A percentile compares a stretch with the other conserved stretches of the same genome.
Evolutionary conservation across 116 monocot genomes (phyloP).

Genomic region (Zostera marina): DNA sequence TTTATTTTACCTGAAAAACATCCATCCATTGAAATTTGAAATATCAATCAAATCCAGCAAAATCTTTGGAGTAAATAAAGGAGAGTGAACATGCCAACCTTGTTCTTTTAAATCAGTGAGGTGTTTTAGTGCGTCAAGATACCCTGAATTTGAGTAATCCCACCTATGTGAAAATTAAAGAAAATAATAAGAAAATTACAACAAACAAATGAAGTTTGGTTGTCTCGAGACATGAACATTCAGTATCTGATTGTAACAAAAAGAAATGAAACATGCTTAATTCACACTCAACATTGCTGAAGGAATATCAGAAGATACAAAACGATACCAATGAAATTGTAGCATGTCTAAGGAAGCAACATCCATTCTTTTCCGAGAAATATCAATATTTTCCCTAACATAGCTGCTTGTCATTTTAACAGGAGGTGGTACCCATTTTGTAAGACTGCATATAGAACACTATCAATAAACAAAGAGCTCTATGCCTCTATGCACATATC

Average conservation of each 20-base stretch:
- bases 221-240: too few relatives aligned
- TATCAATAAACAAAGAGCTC: background rate
- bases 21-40: constrained; percentile 3
- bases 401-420: constrained; percentile 84
- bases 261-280: too few relatives aligned
- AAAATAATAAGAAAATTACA: background rate
- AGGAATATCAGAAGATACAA: background rate
- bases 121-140: constrained; percentile 93
- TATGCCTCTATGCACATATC: background rate
- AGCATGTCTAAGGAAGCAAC: constrained; percentile 86
- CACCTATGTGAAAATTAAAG: constrained; percentile 35
- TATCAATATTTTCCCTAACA: constrained; percentile 69
- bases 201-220: too few relatives aligned
- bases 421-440: constrained; percentile 96
- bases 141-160: constrained; percentile 87
- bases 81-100: constrained; percentile 21
- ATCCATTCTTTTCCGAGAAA: constrained; percentile 93
- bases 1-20: constrained; percentile 85
- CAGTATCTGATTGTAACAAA: too few relatives aligned
- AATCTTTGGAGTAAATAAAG: background rate
- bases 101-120: constrained; percentile 76
- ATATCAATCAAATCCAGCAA: background rate
- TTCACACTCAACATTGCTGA: background rate
- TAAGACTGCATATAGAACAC: constrained; percentile 36
- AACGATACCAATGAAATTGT: constrained; percentile 82